Base-by-base conservation (phyloP, 306 rosid species). In the Macrotyloma uniflorum region DNA sequence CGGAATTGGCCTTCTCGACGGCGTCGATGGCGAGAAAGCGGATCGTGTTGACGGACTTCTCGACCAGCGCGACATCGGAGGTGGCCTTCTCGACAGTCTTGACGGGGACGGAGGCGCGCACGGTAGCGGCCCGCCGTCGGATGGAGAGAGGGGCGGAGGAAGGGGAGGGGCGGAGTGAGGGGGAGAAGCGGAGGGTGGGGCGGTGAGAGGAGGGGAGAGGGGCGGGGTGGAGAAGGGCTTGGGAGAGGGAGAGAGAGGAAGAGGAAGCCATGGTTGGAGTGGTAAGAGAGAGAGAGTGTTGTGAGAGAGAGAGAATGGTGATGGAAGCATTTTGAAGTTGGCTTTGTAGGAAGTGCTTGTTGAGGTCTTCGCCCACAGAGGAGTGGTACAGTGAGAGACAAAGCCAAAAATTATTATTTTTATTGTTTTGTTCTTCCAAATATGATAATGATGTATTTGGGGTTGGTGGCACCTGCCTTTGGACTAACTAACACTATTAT, bases 1-100 rank as follows among this genome's bases (percentile, higher is more conserved):
- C 99, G 43, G 98, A 93, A 46, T 88, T 95, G 0, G 99, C 99
- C 80, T 93, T 95, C 85, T 95, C 99, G 0, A 92, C 99, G 0
- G 99, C 88, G 72, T 92, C 99, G 36, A 95, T 65, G 0, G 99
- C 86, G 28, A 95, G 68, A 79, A 95, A 95, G 2, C 99, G 92
- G 89, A 95, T 95, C 85, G 98, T 87, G 87, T 95, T 95, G 32
- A 95, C 69, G 69, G 99, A 95, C 72, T 95, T 93, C 26, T 91
- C 99, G 0, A 93, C 87, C 33, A 95, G 70, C 4, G 97, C 80
- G 0, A 73, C 53, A 3, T 95, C 98, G 0, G 97, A 89, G 1
- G 91, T 62, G 5, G 89, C 75, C 77, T 81, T 89, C 12, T 80
- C 88, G 0, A 87, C 76, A 0, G 93, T 90, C 80, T 86, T 87